Conservation (phyloP, 768 basidiomycete genomes). For the Termitomyces sp. region DNA sequence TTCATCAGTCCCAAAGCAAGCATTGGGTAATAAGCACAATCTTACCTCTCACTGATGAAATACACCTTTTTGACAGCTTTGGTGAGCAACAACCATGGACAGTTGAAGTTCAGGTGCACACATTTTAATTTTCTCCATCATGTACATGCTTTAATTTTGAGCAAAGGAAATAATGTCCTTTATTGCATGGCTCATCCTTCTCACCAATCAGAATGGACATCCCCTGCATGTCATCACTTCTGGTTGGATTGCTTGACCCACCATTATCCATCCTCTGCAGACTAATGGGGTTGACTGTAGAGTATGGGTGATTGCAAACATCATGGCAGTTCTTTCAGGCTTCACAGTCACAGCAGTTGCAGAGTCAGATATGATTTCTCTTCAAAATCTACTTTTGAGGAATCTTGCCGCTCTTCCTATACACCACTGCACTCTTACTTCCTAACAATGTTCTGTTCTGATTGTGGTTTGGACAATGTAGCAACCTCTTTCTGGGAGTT, state of each 20-base stretch:
- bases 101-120: not conserved
- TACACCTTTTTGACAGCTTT: constrained; percentile 33
- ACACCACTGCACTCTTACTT: too few species aligned
- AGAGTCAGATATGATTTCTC: too few species aligned
- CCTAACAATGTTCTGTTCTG: too few species aligned
- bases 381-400: not conserved
- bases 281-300: not conserved
- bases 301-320: too few species aligned
- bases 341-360: not conserved
- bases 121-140: not conserved
- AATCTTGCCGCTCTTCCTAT: not conserved
- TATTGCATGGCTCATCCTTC: not conserved
- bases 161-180: not conserved
- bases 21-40: constrained; percentile 34
- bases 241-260: not conserved
- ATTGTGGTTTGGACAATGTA: too few species aligned
- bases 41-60: constrained; percentile 2
- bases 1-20: constrained; percentile 21
- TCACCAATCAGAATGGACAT: not conserved
- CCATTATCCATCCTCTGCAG: not conserved
- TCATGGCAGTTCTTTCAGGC: not conserved
- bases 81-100: constrained; percentile 6
- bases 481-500: too few species aligned
- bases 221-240: not conserved
- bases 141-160: too few species aligned